Percentiles rank a stretch among this genome's conserved stretches.
These are phyloP conservation scores for Neurospora crassa DNA, from an alignment of 2,329 filamentous ascomycete genomes.

Conservation along the genomic window DNA sequence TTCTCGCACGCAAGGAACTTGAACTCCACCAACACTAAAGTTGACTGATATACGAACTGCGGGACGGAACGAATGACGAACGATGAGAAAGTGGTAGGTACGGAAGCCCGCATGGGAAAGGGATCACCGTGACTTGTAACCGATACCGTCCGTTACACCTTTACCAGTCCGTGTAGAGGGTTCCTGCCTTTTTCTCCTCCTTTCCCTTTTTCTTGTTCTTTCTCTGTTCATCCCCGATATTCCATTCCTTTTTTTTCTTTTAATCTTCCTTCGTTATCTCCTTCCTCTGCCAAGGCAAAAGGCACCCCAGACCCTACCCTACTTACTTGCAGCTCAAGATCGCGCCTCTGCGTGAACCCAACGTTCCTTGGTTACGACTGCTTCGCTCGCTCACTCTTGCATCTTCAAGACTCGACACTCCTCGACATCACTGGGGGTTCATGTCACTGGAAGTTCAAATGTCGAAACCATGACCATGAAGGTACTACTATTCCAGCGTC, in stretches of 20 bases:
- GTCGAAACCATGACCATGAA: conserved; percentile 13
- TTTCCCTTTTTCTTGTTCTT: not conserved
- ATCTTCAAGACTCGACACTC: not conserved
- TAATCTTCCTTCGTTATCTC: not conserved
- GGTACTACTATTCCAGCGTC: conserved; percentile 12
- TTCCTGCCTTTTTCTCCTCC: not conserved
- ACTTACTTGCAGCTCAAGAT: not conserved
- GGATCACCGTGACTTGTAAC: not conserved
- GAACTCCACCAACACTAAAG: not conserved
- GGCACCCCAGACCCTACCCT: not conserved
- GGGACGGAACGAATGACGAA: not conserved
- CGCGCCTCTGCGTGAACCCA: not conserved
- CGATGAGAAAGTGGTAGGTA: not conserved
- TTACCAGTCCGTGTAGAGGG: not conserved
- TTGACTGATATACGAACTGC: not conserved
- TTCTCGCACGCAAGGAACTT: not conserved
- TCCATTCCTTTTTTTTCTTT: not conserved
- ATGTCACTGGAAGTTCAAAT: not conserved
- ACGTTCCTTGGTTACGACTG: not conserved
- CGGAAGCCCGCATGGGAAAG: not conserved
- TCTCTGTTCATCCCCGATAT: not conserved
- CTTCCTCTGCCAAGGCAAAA: not conserved
- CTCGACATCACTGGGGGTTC: not conserved
- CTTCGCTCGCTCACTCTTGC: not conserved
- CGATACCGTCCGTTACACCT: not conserved